Evolutionary conservation across 2,329 filamentous ascomycete genomes (phyloP).

Genomic region (Daldinia sp.): DNA sequence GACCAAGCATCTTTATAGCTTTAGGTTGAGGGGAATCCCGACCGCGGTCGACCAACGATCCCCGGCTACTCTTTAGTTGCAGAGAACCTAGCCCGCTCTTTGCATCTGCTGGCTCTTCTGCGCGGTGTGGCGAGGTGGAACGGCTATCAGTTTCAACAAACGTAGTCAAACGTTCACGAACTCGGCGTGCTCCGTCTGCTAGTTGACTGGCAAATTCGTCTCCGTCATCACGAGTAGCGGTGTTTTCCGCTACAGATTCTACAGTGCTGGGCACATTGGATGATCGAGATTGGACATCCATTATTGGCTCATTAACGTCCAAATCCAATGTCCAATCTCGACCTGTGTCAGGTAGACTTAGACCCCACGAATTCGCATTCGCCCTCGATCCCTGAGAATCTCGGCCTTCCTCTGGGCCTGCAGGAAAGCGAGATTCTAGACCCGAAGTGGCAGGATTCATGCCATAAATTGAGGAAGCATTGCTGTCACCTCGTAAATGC

Average conservation of each 20-base stretch:
- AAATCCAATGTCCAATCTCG: conserved; percentile 48
- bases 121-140: conserved; percentile 58
- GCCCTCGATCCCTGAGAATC: conserved; percentile 51
- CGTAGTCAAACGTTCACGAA: conserved; percentile 78
- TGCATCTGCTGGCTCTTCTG: conserved; percentile 49
- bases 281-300: conserved; percentile 41
- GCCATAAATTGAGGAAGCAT: conserved; percentile 82
- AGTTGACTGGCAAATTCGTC: conserved; percentile 81
- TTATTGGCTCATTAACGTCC: conserved; percentile 48
- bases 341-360: conserved; percentile 52
- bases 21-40: conserved; percentile 62
- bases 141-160: conserved; percentile 73
- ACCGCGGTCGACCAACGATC: conserved; percentile 68
- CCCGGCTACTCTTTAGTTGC: conserved; percentile 74
- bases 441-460: conserved; percentile 56
- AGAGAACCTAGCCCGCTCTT: conserved; percentile 73
- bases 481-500: conserved; percentile 85
- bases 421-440: conserved; percentile 56
- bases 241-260: not conserved
- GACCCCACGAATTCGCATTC: conserved; percentile 61
- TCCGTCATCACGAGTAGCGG: conserved; percentile 48
- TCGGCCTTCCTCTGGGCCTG: conserved; percentile 50
- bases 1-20: conserved; percentile 71
- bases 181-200: conserved; percentile 75
- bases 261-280: conserved; percentile 29